Evolutionary conservation across 768 basidiomycete genomes (phyloP).

Genomic region (Pisolithus orientalis): DNA sequence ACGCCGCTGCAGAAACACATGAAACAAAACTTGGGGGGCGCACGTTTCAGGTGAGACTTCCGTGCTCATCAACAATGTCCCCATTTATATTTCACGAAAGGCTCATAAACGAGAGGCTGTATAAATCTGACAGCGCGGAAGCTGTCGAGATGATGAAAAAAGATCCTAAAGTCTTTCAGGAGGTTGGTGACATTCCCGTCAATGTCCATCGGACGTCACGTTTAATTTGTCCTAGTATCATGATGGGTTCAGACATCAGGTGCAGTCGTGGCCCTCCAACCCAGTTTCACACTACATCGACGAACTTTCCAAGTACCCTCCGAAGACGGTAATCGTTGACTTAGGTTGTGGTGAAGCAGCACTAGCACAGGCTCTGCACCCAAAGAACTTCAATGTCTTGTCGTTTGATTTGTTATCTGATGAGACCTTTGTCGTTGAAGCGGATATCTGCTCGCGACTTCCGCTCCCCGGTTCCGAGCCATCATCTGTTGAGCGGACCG

Average conservation of each 20-base stretch:
- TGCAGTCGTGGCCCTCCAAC: conserved; percentile 89
- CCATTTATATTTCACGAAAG: conserved; percentile 33
- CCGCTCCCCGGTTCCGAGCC: conserved; percentile 81
- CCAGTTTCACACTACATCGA: conserved; percentile 82
- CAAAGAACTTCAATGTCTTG: conserved; percentile 61
- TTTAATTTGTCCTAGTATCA: conserved; percentile 68
- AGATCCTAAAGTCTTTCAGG: conserved; percentile 75
- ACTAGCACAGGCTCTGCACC: conserved; percentile 67
- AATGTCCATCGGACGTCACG: conserved; percentile 8
- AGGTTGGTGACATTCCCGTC: conserved; percentile 43
- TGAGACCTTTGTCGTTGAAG: conserved; percentile 71
- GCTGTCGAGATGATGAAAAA: conserved; percentile 80
- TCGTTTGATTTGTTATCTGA: conserved; percentile 82
- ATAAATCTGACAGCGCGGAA: conserved; percentile 74
- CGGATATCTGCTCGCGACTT: conserved; percentile 77
- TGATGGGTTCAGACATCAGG: conserved; percentile 84
- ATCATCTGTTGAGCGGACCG: conserved; percentile 29
- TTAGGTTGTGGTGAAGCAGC: conserved; percentile 94
- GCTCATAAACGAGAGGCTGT: conserved; percentile 88
- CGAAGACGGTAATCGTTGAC: conserved; percentile 76
- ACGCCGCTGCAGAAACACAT: conserved; percentile 73
- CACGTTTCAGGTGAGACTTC: conserved; percentile 68
- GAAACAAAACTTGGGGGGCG: conserved; percentile 77
- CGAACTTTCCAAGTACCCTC: conserved; percentile 55
- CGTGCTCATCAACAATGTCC: background rate